These are phyloP conservation scores for Coemansia sp. DNA, from an alignment of 192 early-diverging fungal genomes.

Conservation along the genomic window DNA sequence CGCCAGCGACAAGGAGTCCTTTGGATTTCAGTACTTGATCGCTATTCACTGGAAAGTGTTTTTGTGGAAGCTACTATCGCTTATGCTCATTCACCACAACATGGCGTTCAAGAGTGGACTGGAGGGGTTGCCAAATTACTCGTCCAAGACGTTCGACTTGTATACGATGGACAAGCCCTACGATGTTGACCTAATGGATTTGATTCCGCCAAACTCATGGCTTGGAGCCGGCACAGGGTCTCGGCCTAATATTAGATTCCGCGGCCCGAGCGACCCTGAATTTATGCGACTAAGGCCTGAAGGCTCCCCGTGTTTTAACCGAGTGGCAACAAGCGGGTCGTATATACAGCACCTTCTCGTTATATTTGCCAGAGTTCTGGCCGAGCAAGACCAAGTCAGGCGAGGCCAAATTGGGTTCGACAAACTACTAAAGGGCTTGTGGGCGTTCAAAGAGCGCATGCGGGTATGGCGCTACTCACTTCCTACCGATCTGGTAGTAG, in stretches of 20 bases:
- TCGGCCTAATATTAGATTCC: slow-evolving; percentile 32
- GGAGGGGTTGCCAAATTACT: slow-evolving; percentile 39
- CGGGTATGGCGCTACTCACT: slow-evolving; percentile 40
- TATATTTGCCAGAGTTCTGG: slow-evolving; percentile 33
- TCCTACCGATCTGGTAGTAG: slow-evolving; percentile 32
- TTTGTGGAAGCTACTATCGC: slow-evolving; percentile 41
- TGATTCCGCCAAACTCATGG: slow-evolving; percentile 46
- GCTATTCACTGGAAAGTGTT: slow-evolving; percentile 53
- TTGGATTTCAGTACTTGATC: slow-evolving; percentile 50
- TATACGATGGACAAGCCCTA: slow-evolving; percentile 37
- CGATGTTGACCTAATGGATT: slow-evolving; percentile 41
- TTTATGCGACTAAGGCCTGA: slow-evolving; percentile 41
- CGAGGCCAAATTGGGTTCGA: slow-evolving; percentile 21
- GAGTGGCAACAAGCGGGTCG: slow-evolving; percentile 17
- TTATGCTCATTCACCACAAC: slow-evolving; percentile 33
- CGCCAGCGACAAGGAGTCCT: slow-evolving; percentile 28
- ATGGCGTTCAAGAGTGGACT: slow-evolving; percentile 11
- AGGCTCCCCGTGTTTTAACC: slow-evolving; percentile 45
- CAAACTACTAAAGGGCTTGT: slow-evolving; percentile 37
- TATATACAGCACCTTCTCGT: slow-evolving; percentile 48
- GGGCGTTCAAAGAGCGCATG: slow-evolving; percentile 50
- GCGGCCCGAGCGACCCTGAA: slow-evolving; percentile 45
- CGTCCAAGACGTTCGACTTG: slow-evolving; percentile 50
- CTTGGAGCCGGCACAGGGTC: slow-evolving; percentile 16
- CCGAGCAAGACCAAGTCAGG: slow-evolving; percentile 19